phyloP scores from a whole-genome alignment of 495 filamentous ascomycete species.

The Aspergillus baeticus region DNA sequence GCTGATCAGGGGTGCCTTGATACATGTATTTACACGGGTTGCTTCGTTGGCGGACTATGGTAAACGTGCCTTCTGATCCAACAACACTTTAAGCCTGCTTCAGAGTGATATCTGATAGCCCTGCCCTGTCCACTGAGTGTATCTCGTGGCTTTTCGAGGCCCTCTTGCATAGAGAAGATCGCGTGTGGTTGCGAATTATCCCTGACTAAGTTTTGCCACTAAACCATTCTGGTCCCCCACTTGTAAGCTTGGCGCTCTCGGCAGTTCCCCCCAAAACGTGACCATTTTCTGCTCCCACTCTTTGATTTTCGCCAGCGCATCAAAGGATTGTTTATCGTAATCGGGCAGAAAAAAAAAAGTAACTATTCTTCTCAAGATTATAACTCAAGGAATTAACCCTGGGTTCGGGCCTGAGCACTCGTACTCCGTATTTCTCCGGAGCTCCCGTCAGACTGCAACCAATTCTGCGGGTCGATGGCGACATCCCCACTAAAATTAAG shows the following conservation, averaged over 20 bases:
- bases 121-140: too few relatives aligned
- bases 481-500: constrained; percentile 13
- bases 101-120: too few relatives aligned
- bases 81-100: too few relatives aligned
- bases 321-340: background rate
- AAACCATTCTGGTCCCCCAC: background rate
- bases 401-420: background rate
- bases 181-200: background rate
- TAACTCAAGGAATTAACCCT: background rate
- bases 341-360: background rate
- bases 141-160: too few relatives aligned
- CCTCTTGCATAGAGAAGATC: background rate
- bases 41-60: too few relatives aligned
- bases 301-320: background rate
- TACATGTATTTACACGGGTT: constrained; percentile 6
- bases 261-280: background rate
- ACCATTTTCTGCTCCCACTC: background rate
- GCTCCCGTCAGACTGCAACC: background rate
- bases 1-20: background rate
- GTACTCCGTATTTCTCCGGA: too few relatives aligned
- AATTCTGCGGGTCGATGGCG: constrained; percentile 24
- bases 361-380: background rate
- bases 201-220: constrained; percentile 6
- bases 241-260: constrained; percentile 8
- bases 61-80: too few relatives aligned